A percentile compares a stretch with the other conserved stretches of the same genome.
phyloP scores from a whole-genome alignment of 805 yeast species.

The Wickerhamomyces alni region DNA sequence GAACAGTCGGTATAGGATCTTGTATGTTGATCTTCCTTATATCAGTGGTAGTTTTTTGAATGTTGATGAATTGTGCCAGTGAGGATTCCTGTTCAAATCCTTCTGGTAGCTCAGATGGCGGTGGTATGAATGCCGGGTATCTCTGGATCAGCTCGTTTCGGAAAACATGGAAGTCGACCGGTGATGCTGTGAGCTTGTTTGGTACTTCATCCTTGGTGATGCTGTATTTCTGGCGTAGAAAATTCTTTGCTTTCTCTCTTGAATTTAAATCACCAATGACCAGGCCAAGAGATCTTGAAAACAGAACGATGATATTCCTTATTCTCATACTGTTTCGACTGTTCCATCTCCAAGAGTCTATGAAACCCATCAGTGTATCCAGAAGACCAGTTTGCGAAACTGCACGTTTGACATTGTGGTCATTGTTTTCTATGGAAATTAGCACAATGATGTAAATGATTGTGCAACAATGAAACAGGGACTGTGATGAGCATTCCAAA shows the following conservation, averaged over 20 bases:
- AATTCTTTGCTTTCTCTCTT: constrained; percentile 38
- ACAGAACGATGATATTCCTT: constrained; percentile 47
- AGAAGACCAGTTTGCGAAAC: constrained; percentile 35
- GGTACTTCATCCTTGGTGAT: constrained; percentile 23
- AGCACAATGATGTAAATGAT: constrained; percentile 9
- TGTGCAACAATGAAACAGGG: constrained; percentile 11
- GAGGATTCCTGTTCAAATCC: constrained; percentile 45
- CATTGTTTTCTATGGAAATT: constrained; percentile 5
- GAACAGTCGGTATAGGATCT: constrained; percentile 48
- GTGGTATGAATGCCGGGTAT: constrained; percentile 65
- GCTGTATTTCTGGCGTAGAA: constrained; percentile 36
- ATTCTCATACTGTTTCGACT: constrained; percentile 38
- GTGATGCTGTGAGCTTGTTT: constrained; percentile 51
- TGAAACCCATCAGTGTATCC: constrained; percentile 36
- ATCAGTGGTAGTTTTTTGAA: constrained; percentile 39
- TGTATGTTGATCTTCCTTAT: constrained; percentile 26
- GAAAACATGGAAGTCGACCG: constrained; percentile 79
- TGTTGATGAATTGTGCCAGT: constrained; percentile 52
- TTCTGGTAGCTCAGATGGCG: constrained; percentile 40
- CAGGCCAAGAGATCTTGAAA: constrained; percentile 48
- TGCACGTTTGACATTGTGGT: constrained; percentile 2
- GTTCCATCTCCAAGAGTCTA: constrained; percentile 67
- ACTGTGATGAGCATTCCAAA: constrained; percentile 7
- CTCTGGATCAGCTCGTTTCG: constrained; percentile 68
- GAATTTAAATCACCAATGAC: constrained; percentile 55